Conservation (phyloP, 768 basidiomycete species). For the Suillus discolor region DNA sequence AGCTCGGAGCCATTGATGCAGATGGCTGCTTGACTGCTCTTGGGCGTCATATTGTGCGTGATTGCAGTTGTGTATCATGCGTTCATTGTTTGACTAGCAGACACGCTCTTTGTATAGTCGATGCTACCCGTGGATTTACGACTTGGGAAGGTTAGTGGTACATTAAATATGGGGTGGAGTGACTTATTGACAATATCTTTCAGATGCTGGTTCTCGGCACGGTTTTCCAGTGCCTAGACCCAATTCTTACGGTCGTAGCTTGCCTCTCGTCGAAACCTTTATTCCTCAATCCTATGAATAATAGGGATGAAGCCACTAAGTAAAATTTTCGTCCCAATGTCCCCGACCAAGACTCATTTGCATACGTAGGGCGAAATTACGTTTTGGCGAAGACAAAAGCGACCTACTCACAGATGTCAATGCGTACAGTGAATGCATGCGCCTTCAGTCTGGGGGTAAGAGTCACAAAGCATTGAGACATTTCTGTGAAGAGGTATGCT, state of each 20-base stretch:
- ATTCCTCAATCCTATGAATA: conserved; percentile 81
- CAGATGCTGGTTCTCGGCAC: conserved; percentile 88
- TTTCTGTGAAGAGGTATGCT: conserved; percentile 72
- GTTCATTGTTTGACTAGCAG: conserved; percentile 11
- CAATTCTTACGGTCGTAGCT: conserved; percentile 81
- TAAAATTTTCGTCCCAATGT: conserved; percentile 34
- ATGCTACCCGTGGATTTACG: conserved; percentile 87
- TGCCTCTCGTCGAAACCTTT: conserved; percentile 86
- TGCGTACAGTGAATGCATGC: conserved; percentile 69
- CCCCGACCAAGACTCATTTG: not conserved
- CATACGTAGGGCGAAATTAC: conserved; percentile 61
- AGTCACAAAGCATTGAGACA: conserved; percentile 44
- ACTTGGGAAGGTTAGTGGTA: conserved; percentile 68
- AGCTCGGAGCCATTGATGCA: conserved; percentile 76
- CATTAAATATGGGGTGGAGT: not conserved
- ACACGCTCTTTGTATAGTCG: conserved; percentile 46
- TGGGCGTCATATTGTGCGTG: conserved; percentile 72
- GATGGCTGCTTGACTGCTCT: conserved; percentile 74
- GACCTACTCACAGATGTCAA: conserved; percentile 83
- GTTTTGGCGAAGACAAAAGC: conserved; percentile 72
- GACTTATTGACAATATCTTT: conserved; percentile 5
- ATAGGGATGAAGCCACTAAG: conserved; percentile 78
- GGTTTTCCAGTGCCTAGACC: conserved; percentile 82
- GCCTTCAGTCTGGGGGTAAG: conserved; percentile 52
- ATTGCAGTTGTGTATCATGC: not conserved